Evolutionary conservation across 73 alveolate species (phyloP).

Genomic region (Breviolum minutum): DNA sequence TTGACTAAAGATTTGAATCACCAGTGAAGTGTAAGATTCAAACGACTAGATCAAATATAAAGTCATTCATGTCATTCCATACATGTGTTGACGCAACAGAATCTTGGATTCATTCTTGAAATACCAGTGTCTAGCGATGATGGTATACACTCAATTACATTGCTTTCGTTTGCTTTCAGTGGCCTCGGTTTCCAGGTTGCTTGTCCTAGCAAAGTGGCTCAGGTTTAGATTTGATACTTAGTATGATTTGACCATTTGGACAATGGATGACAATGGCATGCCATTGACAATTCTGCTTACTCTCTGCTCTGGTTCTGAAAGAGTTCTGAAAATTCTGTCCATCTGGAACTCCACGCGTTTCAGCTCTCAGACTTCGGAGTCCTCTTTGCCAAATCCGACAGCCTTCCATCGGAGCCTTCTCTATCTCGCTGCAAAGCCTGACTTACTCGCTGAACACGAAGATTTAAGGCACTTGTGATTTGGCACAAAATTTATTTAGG

Average conservation of each 20-base stretch:
- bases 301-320: too few relatives aligned
- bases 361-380: not conserved
- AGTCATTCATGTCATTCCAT: too few relatives aligned
- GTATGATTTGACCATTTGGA: not conserved
- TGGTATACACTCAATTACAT: not conserved
- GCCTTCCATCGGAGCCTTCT: constrained; percentile 59
- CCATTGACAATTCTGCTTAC: not conserved
- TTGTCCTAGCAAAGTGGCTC: constrained; percentile 16
- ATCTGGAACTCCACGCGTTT: not conserved
- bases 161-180: not conserved
- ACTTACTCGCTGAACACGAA: not conserved
- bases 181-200: constrained; percentile 53
- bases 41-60: too few relatives aligned
- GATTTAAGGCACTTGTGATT: not conserved
- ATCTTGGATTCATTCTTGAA: too few relatives aligned
- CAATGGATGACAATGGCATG: not conserved
- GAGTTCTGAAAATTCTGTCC: not conserved
- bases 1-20: not conserved
- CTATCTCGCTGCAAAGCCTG: constrained; percentile 80
- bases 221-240: not conserved
- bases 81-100: too few relatives aligned
- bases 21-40: too few relatives aligned
- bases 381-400: constrained; percentile 65
- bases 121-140: too few relatives aligned
- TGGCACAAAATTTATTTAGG: not conserved